Base-by-base conservation (phyloP, 2,329 filamentous ascomycete species). In the Boeremia exigua region DNA sequence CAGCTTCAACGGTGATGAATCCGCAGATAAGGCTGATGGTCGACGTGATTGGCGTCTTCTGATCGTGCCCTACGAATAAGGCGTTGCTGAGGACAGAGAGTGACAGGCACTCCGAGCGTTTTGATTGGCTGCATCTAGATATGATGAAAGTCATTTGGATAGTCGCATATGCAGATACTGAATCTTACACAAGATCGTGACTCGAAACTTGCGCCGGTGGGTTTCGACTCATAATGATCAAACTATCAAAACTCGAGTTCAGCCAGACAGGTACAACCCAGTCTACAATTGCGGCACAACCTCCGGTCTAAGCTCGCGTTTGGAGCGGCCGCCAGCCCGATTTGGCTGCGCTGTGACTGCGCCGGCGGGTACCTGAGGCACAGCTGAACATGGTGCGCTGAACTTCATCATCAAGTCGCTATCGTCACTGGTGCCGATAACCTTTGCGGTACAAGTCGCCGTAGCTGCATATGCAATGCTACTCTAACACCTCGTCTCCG, bases 311-410 rank as follows among this genome's bases (percentile, higher is more conserved):
- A 58, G 46, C 52, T 63, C 39, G 59, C 57, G 40, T 59, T 45
- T 63, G 54, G 56, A 65, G 60, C 64, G 65, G 67, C 58, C 62
- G 53, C 68, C 61, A 65, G 61, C 17, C 63, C 65, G 19, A 30
- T 51, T 34, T 32, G 53, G 55, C 54, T 42, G 51, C 42, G 46
- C 52, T 56, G 50, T 33, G 54, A 62, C 59, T 61, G 61, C 63
- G 62, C 45, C 56, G 48, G 60, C 65, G 61, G 57, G 50, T 55
- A 54, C 54, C 51, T 49, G 54, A 45, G 51, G 46, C 58, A 62
- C 55, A 67, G 61, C 64, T 65, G 61, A 58, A 43, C 48, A 51
- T 33, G 14, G 39, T 52, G 38, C 38, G 54, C 54, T 52, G 54
- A 56, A 48, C 39, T 44, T 29, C 28, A 30, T 23, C 36, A 42